phyloP scores from a whole-genome alignment of 495 filamentous ascomycete species.

The Diplogelasinospora grovesii region DNA sequence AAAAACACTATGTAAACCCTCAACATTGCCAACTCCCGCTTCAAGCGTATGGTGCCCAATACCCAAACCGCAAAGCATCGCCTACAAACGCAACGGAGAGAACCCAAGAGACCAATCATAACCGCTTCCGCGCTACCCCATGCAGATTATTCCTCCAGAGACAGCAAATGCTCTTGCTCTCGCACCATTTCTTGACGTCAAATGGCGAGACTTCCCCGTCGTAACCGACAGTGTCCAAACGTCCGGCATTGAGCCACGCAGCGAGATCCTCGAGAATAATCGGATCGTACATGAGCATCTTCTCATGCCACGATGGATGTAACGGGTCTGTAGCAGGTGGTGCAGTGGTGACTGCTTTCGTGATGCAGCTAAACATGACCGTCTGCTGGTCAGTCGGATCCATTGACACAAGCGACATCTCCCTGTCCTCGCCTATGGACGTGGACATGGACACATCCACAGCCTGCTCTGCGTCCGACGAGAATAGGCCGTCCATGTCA shows the following conservation, averaged over 20 bases:
- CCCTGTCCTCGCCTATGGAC: slow-evolving; percentile 34
- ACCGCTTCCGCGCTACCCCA: slow-evolving; percentile 43
- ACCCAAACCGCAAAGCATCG: too few relatives aligned
- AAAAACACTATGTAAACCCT: too few relatives aligned
- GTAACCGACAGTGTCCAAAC: slow-evolving; percentile 52
- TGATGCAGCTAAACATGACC: slow-evolving; percentile 56
- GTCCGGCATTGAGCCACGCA: slow-evolving; percentile 71
- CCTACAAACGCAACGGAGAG: background rate
- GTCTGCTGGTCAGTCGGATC: slow-evolving; percentile 30
- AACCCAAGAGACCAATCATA: slow-evolving; percentile 15
- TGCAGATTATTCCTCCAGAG: slow-evolving; percentile 44
- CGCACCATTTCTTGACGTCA: slow-evolving; percentile 78
- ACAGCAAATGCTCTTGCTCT: slow-evolving; percentile 73
- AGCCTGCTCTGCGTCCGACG: slow-evolving; percentile 14
- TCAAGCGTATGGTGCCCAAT: too few relatives aligned
- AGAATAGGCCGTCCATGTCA: slow-evolving; percentile 23
- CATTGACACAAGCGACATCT: slow-evolving; percentile 28
- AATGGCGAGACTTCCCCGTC: slow-evolving; percentile 55
- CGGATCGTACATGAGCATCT: slow-evolving; percentile 91
- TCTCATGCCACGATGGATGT: slow-evolving; percentile 71
- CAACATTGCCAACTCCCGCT: too few relatives aligned
- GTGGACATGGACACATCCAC: slow-evolving; percentile 21
- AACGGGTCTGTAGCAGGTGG: slow-evolving; percentile 42
- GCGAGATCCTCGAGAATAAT: slow-evolving; percentile 84
- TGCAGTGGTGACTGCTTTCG: slow-evolving; percentile 51